A percentile compares a stretch with the other conserved stretches of the same genome.
These are phyloP conservation scores for Talaromyces islandicus DNA, from an alignment of 2,329 filamentous ascomycete species.

Conservation along the genomic window DNA sequence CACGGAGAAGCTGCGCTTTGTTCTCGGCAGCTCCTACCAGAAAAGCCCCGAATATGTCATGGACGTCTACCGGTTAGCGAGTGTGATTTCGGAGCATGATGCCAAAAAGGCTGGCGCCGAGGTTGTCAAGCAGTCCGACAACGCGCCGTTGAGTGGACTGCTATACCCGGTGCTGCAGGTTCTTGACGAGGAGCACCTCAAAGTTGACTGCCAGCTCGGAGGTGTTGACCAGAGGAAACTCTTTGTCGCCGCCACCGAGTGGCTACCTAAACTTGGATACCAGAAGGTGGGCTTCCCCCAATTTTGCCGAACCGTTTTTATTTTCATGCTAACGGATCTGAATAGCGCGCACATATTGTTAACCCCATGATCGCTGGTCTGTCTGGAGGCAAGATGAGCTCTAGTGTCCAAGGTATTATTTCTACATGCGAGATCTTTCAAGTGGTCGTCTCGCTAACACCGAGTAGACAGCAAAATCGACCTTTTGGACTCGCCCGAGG, in stretches of 20 bases:
- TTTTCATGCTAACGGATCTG: not conserved
- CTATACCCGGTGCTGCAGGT: slow-evolving; percentile 86
- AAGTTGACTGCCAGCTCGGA: slow-evolving; percentile 76
- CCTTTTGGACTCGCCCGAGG: slow-evolving; percentile 71
- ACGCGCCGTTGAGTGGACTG: slow-evolving; percentile 66
- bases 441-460: not conserved
- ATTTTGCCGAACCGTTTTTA: too few species aligned
- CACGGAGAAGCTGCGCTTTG: slow-evolving; percentile 72
- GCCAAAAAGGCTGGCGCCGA: slow-evolving; percentile 89
- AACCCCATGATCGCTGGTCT: slow-evolving; percentile 89
- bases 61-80: slow-evolving; percentile 75
- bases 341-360: slow-evolving; percentile 63
- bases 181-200: slow-evolving; percentile 83
- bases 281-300: slow-evolving; percentile 38
- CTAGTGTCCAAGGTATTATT: slow-evolving; percentile 49
- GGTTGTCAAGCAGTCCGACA: slow-evolving; percentile 85
- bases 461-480: slow-evolving; percentile 77
- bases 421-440: not conserved
- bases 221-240: slow-evolving; percentile 27
- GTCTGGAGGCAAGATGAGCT: slow-evolving; percentile 77
- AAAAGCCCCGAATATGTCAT: slow-evolving; percentile 63
- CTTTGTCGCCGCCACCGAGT: slow-evolving; percentile 73
- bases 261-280: slow-evolving; percentile 80
- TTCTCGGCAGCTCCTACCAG: slow-evolving; percentile 81
- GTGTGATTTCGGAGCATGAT: slow-evolving; percentile 67